Conservation (phyloP, 1,284 basidiomycete genomes). For the Cutaneotrichosporon sp. region DNA sequence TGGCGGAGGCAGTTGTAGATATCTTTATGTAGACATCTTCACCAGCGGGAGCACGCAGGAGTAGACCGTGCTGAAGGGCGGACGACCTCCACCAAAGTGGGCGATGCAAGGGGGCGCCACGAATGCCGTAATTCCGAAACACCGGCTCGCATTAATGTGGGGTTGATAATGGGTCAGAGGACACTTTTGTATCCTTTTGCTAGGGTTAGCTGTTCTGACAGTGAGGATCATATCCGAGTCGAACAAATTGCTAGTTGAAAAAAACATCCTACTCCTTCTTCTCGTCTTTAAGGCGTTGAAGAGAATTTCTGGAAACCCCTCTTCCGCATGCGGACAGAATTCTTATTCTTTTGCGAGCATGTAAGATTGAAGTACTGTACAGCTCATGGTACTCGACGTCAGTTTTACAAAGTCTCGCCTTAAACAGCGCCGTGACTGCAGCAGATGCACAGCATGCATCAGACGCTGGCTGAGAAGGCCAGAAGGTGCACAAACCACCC, state of each 20-base stretch:
- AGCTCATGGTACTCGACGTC: too few species aligned
- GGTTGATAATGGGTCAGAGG: not conserved
- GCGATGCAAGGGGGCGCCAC: too few species aligned
- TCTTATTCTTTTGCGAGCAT: constrained; percentile 2
- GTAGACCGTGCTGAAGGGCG: too few species aligned
- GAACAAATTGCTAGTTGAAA: constrained; percentile 18
- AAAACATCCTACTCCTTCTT: constrained; percentile 10
- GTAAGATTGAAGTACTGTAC: too few species aligned
- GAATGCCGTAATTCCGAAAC: not conserved
- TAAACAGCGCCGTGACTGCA: not conserved
- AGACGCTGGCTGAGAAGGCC: too few species aligned
- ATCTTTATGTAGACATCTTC: too few species aligned
- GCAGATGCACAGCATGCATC: not conserved
- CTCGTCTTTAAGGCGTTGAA: constrained; percentile 1
- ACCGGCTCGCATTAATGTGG: not conserved
- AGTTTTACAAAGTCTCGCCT: too few species aligned
- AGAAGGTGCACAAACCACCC: too few species aligned
- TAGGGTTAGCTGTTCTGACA: constrained; percentile 15
- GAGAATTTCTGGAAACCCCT: constrained; percentile 13
- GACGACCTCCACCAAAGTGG: too few species aligned
- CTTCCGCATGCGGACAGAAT: not conserved
- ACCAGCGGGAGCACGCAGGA: too few species aligned
- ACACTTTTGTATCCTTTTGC: constrained; percentile 9
- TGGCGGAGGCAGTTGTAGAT: too few species aligned
- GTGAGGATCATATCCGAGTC: constrained; percentile 16